Evolutionary conservation across 2,329 filamentous ascomycete species (phyloP).

Genomic region (Fusarium cicatricum): DNA sequence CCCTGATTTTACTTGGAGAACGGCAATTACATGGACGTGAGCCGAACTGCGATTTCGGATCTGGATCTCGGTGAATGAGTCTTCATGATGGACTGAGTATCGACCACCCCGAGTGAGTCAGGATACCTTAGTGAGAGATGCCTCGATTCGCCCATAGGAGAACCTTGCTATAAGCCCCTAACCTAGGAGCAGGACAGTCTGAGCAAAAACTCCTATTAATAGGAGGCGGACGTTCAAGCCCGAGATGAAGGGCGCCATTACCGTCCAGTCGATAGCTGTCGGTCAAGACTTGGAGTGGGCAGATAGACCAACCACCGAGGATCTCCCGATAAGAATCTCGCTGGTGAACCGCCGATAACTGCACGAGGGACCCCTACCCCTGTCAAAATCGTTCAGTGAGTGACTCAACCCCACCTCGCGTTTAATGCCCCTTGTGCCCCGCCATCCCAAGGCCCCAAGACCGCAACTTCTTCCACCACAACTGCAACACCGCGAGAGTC

Average conservation of each 20-base stretch:
- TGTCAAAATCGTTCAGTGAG: slow-evolving; percentile 38
- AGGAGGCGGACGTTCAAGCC: background rate
- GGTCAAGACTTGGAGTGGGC: background rate
- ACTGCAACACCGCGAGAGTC: slow-evolving; percentile 29
- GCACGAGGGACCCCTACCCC: background rate
- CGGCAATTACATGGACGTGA: slow-evolving; percentile 1
- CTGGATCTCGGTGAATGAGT: background rate
- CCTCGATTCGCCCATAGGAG: background rate
- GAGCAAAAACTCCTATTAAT: background rate
- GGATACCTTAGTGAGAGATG: background rate
- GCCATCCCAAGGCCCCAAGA: slow-evolving; percentile 37
- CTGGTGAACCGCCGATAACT: background rate
- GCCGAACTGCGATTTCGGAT: slow-evolving; percentile 8
- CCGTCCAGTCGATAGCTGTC: slow-evolving; percentile 6
- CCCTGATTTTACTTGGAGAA: slow-evolving; percentile 19
- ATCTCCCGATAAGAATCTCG: slow-evolving; percentile 5
- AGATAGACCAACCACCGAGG: slow-evolving; percentile 2
- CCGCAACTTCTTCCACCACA: slow-evolving; percentile 41
- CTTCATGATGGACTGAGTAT: background rate
- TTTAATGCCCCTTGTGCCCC: slow-evolving; percentile 46
- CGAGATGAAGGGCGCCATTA: slow-evolving; percentile 1
- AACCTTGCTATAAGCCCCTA: background rate
- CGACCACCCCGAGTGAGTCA: background rate
- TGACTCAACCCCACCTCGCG: slow-evolving; percentile 50
- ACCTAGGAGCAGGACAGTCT: background rate